Conservation (phyloP, 768 basidiomycete species). For the Podaxis sp. region DNA sequence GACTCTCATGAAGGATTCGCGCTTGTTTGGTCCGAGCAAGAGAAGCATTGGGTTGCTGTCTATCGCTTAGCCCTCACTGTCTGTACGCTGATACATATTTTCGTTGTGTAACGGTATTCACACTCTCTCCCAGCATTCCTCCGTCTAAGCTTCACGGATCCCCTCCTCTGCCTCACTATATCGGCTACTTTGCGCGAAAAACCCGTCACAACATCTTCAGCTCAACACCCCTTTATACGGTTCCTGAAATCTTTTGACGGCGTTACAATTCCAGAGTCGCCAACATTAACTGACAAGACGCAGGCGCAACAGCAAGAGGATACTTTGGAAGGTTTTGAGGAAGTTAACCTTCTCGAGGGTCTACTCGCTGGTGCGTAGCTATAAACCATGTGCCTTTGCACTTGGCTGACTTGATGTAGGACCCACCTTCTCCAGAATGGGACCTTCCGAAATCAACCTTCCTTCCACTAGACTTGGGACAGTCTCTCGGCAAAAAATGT, state of each 20-base stretch:
- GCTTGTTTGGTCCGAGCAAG: slow-evolving; percentile 61
- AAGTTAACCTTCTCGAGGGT: slow-evolving; percentile 60
- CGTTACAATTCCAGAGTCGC: slow-evolving; percentile 33
- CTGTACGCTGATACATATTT: slow-evolving; percentile 47
- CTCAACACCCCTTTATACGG: slow-evolving; percentile 41
- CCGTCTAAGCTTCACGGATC: slow-evolving; percentile 64
- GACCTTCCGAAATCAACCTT: slow-evolving; percentile 39
- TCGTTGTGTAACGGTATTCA: slow-evolving; percentile 6
- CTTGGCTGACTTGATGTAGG: slow-evolving; percentile 28
- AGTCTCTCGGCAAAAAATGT: slow-evolving; percentile 63
- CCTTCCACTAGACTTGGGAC: slow-evolving; percentile 73
- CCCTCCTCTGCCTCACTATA: slow-evolving; percentile 79
- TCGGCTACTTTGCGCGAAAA: slow-evolving; percentile 88
- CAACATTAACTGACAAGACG: slow-evolving; percentile 26
- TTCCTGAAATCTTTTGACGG: slow-evolving; percentile 36
- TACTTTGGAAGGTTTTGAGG: slow-evolving; percentile 44
- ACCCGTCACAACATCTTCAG: slow-evolving; percentile 41
- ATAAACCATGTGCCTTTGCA: background rate
- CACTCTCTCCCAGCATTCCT: slow-evolving; percentile 57
- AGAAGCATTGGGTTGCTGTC: slow-evolving; percentile 72
- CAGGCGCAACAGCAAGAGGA: slow-evolving; percentile 50
- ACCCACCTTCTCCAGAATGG: slow-evolving; percentile 39
- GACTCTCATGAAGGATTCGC: slow-evolving; percentile 56
- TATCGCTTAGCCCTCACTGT: slow-evolving; percentile 78
- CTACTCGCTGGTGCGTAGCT: slow-evolving; percentile 53